These are phyloP conservation scores for Macrotyloma uniflorum DNA, from an alignment of 306 rosid genomes.

Conservation along the genomic window DNA sequence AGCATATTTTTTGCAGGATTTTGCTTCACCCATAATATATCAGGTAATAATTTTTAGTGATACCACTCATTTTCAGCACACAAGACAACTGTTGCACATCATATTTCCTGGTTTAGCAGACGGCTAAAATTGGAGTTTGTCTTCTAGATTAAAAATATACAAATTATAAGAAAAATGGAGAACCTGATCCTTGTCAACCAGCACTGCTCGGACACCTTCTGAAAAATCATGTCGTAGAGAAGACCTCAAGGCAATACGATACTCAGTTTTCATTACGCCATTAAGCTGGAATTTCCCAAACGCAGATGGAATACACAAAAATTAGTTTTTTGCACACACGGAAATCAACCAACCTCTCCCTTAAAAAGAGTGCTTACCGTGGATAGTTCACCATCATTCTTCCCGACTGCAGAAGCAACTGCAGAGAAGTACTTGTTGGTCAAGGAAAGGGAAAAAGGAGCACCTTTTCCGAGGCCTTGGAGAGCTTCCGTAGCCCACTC, in stretches of 20 bases:
- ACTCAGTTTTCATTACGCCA: slow-evolving; percentile 89
- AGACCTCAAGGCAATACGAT: slow-evolving; percentile 86
- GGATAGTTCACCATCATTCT: slow-evolving; percentile 60
- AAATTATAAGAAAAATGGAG: slow-evolving; percentile 16
- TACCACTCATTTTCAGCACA: slow-evolving; percentile 16
- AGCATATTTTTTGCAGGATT: slow-evolving; percentile 2
- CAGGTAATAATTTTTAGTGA: not conserved
- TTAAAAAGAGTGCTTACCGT: slow-evolving; percentile 54
- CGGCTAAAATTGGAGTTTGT: slow-evolving; percentile 16
- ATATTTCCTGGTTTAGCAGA: not conserved
- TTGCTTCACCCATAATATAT: not conserved
- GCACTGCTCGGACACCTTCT: slow-evolving; percentile 95
- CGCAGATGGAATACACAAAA: slow-evolving; percentile 19
- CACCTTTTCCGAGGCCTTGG: slow-evolving; percentile 88
- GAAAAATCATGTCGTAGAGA: slow-evolving; percentile 80
- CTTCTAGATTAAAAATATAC: slow-evolving; percentile 1
- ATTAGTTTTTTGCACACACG: not conserved
- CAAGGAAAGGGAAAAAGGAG: slow-evolving; percentile 90
- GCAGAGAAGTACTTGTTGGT: slow-evolving; percentile 76
- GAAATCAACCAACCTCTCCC: not conserved
- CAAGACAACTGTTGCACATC: slow-evolving; percentile 7
- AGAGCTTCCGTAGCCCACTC: slow-evolving; percentile 98
- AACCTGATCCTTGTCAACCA: slow-evolving; percentile 99
- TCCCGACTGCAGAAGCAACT: slow-evolving; percentile 76
- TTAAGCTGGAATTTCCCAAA: slow-evolving; percentile 58